Evolutionary conservation across 179 eudicot species (phyloP), one percentile per base, ranked within the genome.

Genomic region (Camellia oleifera): DNA sequence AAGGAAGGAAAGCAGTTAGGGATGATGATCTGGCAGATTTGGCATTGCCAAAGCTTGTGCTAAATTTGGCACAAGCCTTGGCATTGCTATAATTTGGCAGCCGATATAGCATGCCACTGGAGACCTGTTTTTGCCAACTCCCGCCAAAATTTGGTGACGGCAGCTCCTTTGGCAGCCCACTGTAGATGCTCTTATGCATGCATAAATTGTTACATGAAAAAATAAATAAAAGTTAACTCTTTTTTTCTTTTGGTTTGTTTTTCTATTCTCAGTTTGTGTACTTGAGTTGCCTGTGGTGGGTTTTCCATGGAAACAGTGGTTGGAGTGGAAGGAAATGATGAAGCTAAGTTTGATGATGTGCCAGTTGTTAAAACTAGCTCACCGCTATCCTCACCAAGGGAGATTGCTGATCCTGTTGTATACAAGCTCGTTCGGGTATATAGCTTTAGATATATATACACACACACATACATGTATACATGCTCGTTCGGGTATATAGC

Each of bases 301-400:
- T 70, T 75, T 81, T 80, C 85, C 81, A 89, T 91, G 97, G 95
- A 91, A 83, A 77, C 89, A 80, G 82, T 82, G 73, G 86, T 82
- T 82, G 90, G 77, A 75, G 82, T 82, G 8, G 83, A 82, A 79
- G 86, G 67, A 75, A 74, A 26, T 60, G 53, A 75, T 15, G 77
- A 42, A 86, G 70, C 88, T 42, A 68, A 67, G 62, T 69, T 68
- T 40, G 80, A 54, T 44, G 65, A 77, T 26, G 32, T 68, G 32
- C 42, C 64, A 53, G 73, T 44, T 66, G 45, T 50, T 40, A n/a
- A 67, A 77, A 53, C 80, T 53, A 67, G 26, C 20, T 42, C 52
- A 15, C 12, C 15, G 2, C 48, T 48, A 15, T 77, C 79, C 53
- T 53, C 80, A 7, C 53, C 32, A 6, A 77, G 17, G 53, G 74